Base-by-base conservation (phyloP, 371 early-diverging fungal genomes). In the Choanephora cucurbitarum region DNA sequence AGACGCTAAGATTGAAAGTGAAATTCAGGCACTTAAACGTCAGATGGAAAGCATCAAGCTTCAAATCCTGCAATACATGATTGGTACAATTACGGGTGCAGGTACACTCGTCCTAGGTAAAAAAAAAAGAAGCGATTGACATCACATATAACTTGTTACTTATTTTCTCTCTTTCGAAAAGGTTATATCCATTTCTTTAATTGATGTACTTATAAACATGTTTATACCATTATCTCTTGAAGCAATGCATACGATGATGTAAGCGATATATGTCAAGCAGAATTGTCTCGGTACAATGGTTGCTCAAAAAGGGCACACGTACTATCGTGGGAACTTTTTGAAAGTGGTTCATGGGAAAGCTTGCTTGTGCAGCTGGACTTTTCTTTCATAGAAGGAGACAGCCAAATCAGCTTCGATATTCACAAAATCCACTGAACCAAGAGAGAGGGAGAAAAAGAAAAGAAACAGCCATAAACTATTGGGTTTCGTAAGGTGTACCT, bases 41-140 rank as follows among this genome's bases (percentile, higher is more conserved):
- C 91, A 91, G 66, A 88, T 96, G 90, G 94, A 95, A 72, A 85
- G 89, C n/a, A 91, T 95, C 62, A 94, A 93, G 62, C 80, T 91
- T 40, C 89, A 88, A 57, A 91, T 91, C 19, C 57, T 92, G 34
- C 91, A 90, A 67, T 92, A 92, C 54, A 89, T 91, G 89, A 84
- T 91, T 21, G 85, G 83, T 58, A 91, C 91, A 0, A 89, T 92
- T 58, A 90, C 91, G n/a, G 91, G 89, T 73, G 88, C 88, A 23
- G 91, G 90, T 8, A 90, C 90, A 22, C 72, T 92, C 52, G 82
- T 91, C 15, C 66, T 91, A 33, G 84, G 86, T 87, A 77, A 73
- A 57, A 2, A n/a, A 7, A 11, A 5, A 32, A 15, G 18, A 17
- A 17, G 5, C 21, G 5, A 11, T 13, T 32, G 28, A 15, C 17